Evolutionary conservation across 768 basidiomycete species (phyloP), one percentile per base, ranked within the genome.

Genomic region (Amanita fuliginea): DNA sequence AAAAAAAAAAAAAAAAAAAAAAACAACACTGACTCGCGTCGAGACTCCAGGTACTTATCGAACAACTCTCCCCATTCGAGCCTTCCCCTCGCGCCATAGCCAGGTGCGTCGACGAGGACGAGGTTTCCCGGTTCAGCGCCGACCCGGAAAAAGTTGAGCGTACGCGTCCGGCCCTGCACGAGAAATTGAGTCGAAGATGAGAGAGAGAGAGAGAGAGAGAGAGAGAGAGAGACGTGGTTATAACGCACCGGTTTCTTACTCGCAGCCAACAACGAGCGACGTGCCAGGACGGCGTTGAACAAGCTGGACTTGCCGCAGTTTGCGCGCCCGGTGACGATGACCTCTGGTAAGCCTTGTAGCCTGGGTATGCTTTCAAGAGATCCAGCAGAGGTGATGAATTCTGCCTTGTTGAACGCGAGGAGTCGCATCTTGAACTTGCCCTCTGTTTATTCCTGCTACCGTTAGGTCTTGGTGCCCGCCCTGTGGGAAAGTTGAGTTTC

Each of bases 291-390:
- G 10, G 80, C 75, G 54, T 88, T 89, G 7, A 88, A 70, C 26
- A 89, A 62, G 3, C 81, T 75, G 1, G 85, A 87, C 61, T 89
- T 89, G 22, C 86, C 86, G 19, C 72, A 79, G 57, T 89, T 89
- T 2, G 86, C 85, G 52, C 86, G 80, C 16, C 86, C 86, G 84
- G 71, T 71, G 10, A 76, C 69, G 22, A 74, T 64, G 33, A 76
- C 67, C 62, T 76, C 74, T 2, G 74, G 74, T 40, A 72, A 57
- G 36, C 69, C 71, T 39, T 64, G 57, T 4, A 70, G 61, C 43
- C 59, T 59, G 9, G 74, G 73, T 16, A 76, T 66, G 16, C 65
- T 65, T 2, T 59, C 53, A 9, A 61, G 53, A 1, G 67, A 64
- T 16, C 61, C 62, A 7, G 73, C 72, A 14, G 68, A 62, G 35